These are phyloP conservation scores for Zopfia rhizophila DNA, from an alignment of 2,329 filamentous ascomycete species.

Conservation along the genomic window DNA sequence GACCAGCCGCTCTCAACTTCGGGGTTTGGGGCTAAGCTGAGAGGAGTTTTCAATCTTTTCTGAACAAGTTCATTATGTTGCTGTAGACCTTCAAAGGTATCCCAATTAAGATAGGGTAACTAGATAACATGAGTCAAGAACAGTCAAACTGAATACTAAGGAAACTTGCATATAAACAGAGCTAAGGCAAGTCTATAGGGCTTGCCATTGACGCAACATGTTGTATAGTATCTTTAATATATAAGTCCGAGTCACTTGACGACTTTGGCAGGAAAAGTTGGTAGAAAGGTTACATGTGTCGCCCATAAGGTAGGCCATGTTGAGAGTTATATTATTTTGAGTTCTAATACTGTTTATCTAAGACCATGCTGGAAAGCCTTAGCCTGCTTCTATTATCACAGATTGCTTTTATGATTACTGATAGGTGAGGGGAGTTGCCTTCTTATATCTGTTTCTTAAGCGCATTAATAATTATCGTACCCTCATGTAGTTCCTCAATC, in stretches of 20 bases:
- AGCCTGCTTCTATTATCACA: neutral
- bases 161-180: conserved; percentile 22
- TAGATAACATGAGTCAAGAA: conserved; percentile 49
- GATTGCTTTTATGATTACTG: neutral
- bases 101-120: conserved; percentile 71
- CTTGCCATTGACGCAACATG: conserved; percentile 23
- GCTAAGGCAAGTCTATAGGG: conserved; percentile 16
- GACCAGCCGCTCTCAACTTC: conserved; percentile 65
- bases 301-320: conserved; percentile 53
- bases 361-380: neutral
- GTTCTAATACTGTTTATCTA: conserved; percentile 37
- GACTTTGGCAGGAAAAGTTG: conserved; percentile 44
- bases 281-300: conserved; percentile 50
- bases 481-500: conserved; percentile 5
- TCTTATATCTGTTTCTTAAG: neutral
- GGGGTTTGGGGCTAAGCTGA: conserved; percentile 66
- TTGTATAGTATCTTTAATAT: conserved; percentile 30
- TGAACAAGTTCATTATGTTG: conserved; percentile 66
- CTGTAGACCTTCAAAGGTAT: conserved; percentile 69
- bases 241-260: neutral
- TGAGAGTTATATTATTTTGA: conserved; percentile 48
- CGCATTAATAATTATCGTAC: neutral
- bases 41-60: conserved; percentile 63
- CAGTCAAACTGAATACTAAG: neutral
- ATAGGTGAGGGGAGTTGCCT: neutral